Evolutionary conservation across 225 moss, liverwort and hornwort species (phyloP), one percentile per base, ranked within the genome.

Genomic region (Climacium dendroides): DNA sequence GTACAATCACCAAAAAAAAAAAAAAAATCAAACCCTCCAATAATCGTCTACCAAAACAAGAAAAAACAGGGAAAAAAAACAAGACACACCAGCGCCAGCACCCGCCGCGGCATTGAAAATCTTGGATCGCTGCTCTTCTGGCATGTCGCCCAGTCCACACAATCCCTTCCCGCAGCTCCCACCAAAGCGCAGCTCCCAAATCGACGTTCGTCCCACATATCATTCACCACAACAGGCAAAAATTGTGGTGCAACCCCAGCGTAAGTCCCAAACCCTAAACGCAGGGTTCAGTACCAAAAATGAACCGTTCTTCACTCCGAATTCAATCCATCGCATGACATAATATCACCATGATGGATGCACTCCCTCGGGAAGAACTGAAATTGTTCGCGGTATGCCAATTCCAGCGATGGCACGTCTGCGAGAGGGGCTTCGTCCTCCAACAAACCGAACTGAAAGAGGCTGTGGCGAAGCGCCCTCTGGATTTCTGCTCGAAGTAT

Each of bases 61-160:
- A 24, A 50, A 19, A 72, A 50, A 25, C 28, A 12, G 5, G 37
- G 34, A 50, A 34, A 4, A 5, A 6, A 70, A 4, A 47, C 2
- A 2, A 61, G 29, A n/a, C 74, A 20, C 37, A 85, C 98, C 98
- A 20, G 98, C 98, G 63, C 95, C 97, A 16, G 98, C 98, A 85
- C 98, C 98, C 43, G 98, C 96, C 71, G 93, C 95, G 89, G 97
- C 98, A 93, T 97, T 96, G 86, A 97, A 97, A 91, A 98, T 90
- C 95, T 97, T 97, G 87, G 98, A 95, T 28, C 97, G 98, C 94
- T 96, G 98, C 91, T 98, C 98, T 90, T 98, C 98, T 23, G 97
- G 96, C 98, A 98, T 98, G 82, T 88, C 94, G 85, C 64, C 88
- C 64, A 65, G 39, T 75, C 70, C 48, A 74, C 85, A 54, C 74